Evolutionary conservation across 2,329 filamentous ascomycete genomes (phyloP).

Genomic region (Fusarium hostae): DNA sequence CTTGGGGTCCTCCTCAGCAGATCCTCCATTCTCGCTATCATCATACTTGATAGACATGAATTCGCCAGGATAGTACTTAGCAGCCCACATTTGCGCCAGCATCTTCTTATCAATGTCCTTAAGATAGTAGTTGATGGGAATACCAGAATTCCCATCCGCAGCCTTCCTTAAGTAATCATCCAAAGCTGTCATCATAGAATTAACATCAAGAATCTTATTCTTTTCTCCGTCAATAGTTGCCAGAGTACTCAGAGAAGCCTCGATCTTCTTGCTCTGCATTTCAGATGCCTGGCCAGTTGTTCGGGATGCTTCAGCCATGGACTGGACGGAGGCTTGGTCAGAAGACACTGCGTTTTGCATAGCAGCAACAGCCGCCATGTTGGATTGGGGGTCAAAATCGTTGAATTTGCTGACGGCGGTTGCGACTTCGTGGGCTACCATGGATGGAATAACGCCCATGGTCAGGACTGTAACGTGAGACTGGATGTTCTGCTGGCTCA

Average conservation of each 20-base stretch:
- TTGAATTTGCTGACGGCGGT: background rate
- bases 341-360: slow-evolving; percentile 1
- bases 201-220: slow-evolving; percentile 25
- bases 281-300: background rate
- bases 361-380: background rate
- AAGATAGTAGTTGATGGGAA: slow-evolving; percentile 35
- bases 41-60: slow-evolving; percentile 26
- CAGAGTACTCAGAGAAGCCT: background rate
- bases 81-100: slow-evolving; percentile 33
- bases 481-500: slow-evolving; percentile 27
- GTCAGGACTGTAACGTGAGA: slow-evolving; percentile 18
- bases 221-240: background rate
- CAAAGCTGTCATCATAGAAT: slow-evolving; percentile 29
- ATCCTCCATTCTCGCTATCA: background rate
- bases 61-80: slow-evolving; percentile 27
- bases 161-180: slow-evolving; percentile 28
- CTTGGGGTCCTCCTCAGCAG: background rate
- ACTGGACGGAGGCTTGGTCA: background rate
- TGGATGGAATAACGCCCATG: slow-evolving; percentile 9
- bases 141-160: background rate
- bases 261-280: background rate
- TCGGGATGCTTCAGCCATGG: background rate
- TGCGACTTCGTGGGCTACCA: background rate
- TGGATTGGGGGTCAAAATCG: slow-evolving; percentile 4
- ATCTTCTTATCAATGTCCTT: slow-evolving; percentile 30